Conservation (phyloP, 352 stramenopile genomes). For the Pythium dissimile region DNA sequence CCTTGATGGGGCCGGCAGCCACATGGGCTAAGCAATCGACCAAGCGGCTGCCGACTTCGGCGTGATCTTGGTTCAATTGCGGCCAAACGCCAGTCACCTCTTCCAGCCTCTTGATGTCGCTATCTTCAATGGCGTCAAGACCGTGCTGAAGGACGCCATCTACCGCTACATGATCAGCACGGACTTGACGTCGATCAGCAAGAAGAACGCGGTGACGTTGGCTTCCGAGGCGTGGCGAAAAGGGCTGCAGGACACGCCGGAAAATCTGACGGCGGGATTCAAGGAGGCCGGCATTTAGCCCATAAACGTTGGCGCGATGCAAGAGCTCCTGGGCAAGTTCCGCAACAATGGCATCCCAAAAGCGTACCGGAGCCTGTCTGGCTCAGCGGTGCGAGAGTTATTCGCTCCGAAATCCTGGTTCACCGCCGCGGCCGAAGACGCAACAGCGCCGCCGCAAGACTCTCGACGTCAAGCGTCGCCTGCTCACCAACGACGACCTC, state of each 20-base stretch:
- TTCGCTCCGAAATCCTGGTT: neutral
- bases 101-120: conserved; percentile 16
- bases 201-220: neutral
- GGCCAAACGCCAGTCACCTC: conserved; percentile 11
- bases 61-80: conserved; percentile 4
- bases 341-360: neutral
- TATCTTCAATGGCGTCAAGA: neutral
- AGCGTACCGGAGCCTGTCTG: neutral
- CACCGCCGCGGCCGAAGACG: neutral
- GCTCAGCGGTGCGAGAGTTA: neutral
- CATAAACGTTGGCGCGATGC: neutral
- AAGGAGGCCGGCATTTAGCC: neutral
- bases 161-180: neutral
- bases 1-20: conserved; percentile 4
- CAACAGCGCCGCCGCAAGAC: neutral
- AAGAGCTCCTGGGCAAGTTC: neutral
- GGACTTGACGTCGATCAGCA: neutral
- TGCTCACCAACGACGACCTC: neutral
- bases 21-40: conserved; percentile 7
- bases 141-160: neutral
- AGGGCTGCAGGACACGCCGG: neutral
- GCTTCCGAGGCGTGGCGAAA: neutral
- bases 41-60: neutral
- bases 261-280: neutral
- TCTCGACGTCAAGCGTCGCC: conserved; percentile 1